Evolutionary conservation across 1,139 yeast genomes (phyloP).

Genomic region (Candida labiduridarum): DNA sequence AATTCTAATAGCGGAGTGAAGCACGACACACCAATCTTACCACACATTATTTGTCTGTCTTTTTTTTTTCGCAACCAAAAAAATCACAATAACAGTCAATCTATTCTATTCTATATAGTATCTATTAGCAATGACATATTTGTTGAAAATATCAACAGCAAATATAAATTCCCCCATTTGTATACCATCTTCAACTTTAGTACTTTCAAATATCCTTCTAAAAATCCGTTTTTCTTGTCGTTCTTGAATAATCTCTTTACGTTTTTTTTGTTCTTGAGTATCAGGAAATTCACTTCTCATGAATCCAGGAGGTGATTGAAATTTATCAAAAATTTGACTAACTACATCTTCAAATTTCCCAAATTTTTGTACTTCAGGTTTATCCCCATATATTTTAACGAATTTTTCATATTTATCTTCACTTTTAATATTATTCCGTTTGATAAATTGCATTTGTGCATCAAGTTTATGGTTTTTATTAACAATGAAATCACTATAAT

Average conservation of each 20-base stretch:
- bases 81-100: background rate
- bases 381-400: constrained; percentile 27
- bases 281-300: constrained; percentile 64
- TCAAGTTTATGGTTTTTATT: constrained; percentile 32
- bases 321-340: constrained; percentile 41
- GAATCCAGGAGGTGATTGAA: constrained; percentile 68
- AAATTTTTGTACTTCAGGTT: constrained; percentile 21
- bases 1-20: background rate
- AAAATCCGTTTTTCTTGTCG: constrained; percentile 22
- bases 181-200: constrained; percentile 11
- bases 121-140: constrained; percentile 16
- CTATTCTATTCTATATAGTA: constrained; percentile 10
- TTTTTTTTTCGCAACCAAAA: constrained; percentile 5
- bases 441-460: constrained; percentile 9
- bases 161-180: constrained; percentile 23
- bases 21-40: too few species aligned
- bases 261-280: constrained; percentile 49
- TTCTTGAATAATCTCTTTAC: constrained; percentile 18
- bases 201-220: constrained; percentile 21
- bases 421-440: constrained; percentile 20
- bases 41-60: background rate
- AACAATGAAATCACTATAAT: constrained; percentile 47
- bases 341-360: constrained; percentile 25
- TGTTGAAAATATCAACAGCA: constrained; percentile 19
- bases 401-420: constrained; percentile 32